Base-by-base conservation (phyloP, 2,329 filamentous ascomycete genomes). In the Xylaria sp. region DNA sequence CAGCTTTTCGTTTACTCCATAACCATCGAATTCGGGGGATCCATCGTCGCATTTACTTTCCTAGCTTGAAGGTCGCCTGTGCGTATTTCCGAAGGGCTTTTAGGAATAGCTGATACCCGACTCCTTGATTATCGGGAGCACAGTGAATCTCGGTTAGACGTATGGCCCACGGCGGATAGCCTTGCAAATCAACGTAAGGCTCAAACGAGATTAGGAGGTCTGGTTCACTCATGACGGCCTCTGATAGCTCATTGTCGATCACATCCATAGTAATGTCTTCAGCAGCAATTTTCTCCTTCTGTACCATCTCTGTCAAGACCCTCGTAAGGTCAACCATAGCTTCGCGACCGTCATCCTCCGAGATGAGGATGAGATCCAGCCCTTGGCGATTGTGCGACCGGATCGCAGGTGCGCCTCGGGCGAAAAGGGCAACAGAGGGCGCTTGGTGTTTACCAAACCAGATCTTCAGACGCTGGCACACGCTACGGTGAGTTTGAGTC, bases 91-190 rank as follows among this genome's bases (percentile, higher is more conserved):
- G 91, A 74, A 99, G 82, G 0, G 91, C 95, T 72, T 91, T 88
- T 72, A 98, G 84, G 80, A 98, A 99, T 37, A 97, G 92, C 78
- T 98, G 94, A 80, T 99, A 99, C 54, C 94, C 94, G 20, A 99
- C 94, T 1, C 90, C 90, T 71, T 92, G 88, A 79, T 94, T 94
- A 78, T 94, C 92, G 66, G 87, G 87, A 13, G 92, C 84, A 76
- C 90, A 89, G 80, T 94, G 98, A 67, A 99, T 98, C 84, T 99
- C 96, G 0, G 94, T 98, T 78, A 99, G 83, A 52, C 96, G 89
- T 70, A 98, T 88, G 82, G 98, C 96, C 96, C 96, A 99, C 0
- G 96, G 96, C 10, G 96, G 96, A 79, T 98, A 99, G 10, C 96
- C 94, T 63, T 94, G 91, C 54, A 99, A 82, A 78, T 94, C 91